Conservation (phyloP, 108 stramenopile species). For the Cyclostephanos tholiformis region DNA sequence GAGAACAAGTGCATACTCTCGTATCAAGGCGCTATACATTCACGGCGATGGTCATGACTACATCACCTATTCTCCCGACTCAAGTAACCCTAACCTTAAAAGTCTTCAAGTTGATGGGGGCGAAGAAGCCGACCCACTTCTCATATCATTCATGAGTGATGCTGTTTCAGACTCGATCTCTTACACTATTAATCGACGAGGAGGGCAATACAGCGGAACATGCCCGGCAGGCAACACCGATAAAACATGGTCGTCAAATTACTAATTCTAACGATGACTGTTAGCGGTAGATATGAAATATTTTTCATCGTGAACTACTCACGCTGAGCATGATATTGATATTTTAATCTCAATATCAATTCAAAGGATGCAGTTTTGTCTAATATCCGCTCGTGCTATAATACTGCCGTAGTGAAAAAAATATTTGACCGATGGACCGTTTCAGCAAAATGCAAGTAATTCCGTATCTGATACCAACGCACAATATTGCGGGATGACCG, state of each 20-base stretch:
- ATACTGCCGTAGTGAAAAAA: too few relatives aligned
- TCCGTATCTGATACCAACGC: too few relatives aligned
- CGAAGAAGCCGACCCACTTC: slow-evolving; percentile 29
- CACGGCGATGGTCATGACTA: slow-evolving; percentile 44
- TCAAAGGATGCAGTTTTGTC: too few relatives aligned
- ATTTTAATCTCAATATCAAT: too few relatives aligned
- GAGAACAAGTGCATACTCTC: slow-evolving; percentile 14
- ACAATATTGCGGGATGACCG: too few relatives aligned
- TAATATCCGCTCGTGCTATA: too few relatives aligned
- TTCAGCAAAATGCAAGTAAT: too few relatives aligned
- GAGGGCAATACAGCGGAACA: slow-evolving; percentile 18
- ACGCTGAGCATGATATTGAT: neutral
- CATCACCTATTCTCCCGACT: slow-evolving; percentile 11
- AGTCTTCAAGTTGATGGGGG: slow-evolving; percentile 31
- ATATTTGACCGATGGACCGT: too few relatives aligned
- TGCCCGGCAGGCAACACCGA: slow-evolving; percentile 28
- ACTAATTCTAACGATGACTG: slow-evolving; percentile 11
- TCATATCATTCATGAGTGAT: slow-evolving; percentile 26
- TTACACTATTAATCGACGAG: slow-evolving; percentile 28
- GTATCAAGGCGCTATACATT: slow-evolving; percentile 26
- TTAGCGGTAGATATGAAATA: neutral
- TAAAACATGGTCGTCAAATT: slow-evolving; percentile 44
- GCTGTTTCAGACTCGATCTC: slow-evolving; percentile 3
- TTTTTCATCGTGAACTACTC: neutral
- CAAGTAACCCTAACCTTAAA: slow-evolving; percentile 22